Evolutionary conservation across 2,329 filamentous ascomycete species (phyloP).

Genomic region (Elsinoe arachidis): DNA sequence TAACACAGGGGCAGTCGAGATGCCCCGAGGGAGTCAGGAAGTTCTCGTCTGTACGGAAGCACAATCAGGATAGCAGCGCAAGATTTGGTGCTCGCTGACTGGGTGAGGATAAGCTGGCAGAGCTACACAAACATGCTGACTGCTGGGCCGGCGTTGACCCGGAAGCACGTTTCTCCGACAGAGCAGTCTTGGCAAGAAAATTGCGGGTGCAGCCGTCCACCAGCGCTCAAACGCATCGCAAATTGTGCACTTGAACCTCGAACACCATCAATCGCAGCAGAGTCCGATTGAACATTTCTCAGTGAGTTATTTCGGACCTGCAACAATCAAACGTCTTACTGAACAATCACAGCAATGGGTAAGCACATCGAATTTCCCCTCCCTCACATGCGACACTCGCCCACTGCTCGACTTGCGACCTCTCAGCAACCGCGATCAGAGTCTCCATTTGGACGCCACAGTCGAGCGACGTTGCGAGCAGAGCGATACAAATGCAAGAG

Average conservation of each 20-base stretch:
- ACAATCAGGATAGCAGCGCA: no score
- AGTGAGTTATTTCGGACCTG: conserved; percentile 17
- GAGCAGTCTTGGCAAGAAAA: background rate
- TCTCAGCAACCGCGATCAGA: background rate
- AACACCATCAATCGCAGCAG: conserved; percentile 13
- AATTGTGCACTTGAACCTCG: conserved; percentile 3
- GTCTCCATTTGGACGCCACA: background rate
- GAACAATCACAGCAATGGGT: conserved; percentile 48
- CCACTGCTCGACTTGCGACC: no score
- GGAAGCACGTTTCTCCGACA: conserved; percentile 2
- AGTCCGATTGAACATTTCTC: conserved; percentile 15
- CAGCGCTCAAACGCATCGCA: conserved; percentile 12
- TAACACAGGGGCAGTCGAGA: no score
- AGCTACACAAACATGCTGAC: no score
- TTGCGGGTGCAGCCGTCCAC: conserved; percentile 10
- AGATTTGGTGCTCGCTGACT: no score
- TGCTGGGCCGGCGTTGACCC: background rate
- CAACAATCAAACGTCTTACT: conserved; percentile 18
- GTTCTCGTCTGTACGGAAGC: no score
- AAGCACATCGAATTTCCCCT: conserved; percentile 31
- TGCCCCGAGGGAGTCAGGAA: no score
- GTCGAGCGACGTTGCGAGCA: background rate
- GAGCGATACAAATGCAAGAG: background rate
- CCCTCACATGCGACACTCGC: background rate
- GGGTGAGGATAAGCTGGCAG: no score